Conservation (phyloP, 2,329 filamentous ascomycete genomes). For the Pseudopyrenochaeta lycopersici region DNA sequence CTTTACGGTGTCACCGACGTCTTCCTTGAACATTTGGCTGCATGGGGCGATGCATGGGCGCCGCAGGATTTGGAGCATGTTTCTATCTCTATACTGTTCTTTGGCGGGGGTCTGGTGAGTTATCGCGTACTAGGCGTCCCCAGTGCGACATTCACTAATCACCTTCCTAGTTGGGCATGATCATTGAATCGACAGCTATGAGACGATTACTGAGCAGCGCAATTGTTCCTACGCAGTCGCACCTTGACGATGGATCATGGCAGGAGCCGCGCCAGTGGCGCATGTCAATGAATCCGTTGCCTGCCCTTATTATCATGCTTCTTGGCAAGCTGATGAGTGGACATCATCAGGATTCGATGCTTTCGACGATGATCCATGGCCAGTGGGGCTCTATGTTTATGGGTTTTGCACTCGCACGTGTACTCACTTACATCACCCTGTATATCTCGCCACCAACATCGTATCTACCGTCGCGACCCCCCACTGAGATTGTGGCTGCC, state of each 20-base stretch:
- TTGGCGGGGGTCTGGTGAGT: constrained; percentile 86
- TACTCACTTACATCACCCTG: constrained; percentile 79
- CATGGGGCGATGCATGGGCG: constrained; percentile 75
- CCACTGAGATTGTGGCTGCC: constrained; percentile 84
- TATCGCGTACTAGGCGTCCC: constrained; percentile 3
- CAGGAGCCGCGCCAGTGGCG: constrained; percentile 72
- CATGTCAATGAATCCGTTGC: constrained; percentile 87
- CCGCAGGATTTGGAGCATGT: constrained; percentile 88
- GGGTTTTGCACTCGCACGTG: constrained; percentile 80
- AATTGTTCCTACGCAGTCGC: constrained; percentile 52
- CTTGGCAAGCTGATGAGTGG: constrained; percentile 95
- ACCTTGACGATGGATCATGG: constrained; percentile 56
- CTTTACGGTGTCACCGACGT: constrained; percentile 89
- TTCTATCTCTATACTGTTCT: constrained; percentile 92
- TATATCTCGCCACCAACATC: constrained; percentile 85
- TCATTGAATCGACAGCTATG: constrained; percentile 75
- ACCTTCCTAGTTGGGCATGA: constrained; percentile 71
- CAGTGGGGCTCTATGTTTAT: constrained; percentile 91
- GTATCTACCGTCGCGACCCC: constrained; percentile 81
- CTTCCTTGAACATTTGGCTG: constrained; percentile 87
- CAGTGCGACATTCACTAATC: constrained; percentile 32
- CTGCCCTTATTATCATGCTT: constrained; percentile 83
- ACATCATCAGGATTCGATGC: constrained; percentile 83
- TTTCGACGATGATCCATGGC: constrained; percentile 89
- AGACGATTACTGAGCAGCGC: constrained; percentile 70